Evolutionary conservation across 106 monocot genomes (phyloP), one percentile per base, ranked within the genome.

Genomic region (Chionographis japonica): DNA sequence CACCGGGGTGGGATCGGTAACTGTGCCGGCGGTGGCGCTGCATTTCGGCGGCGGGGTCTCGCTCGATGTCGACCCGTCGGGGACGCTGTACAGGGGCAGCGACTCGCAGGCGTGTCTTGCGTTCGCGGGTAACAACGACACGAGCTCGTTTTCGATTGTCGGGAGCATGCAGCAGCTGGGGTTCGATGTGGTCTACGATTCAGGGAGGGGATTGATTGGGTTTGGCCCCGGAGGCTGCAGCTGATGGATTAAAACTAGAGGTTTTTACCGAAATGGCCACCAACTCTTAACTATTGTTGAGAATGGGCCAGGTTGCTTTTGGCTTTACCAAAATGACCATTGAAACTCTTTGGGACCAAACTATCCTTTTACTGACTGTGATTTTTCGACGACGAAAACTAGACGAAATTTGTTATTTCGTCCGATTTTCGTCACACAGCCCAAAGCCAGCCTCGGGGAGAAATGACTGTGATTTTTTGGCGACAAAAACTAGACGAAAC

Each of bases 101-200:
- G 37, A 18, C 27, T 77, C 52, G 50, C 75, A 58, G 69, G 72
- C 60, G 37, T 92, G 92, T 61, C 62, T 92, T 14, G 92, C 88
- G 0, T 88, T 92, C 68, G 10, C n/a, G 1, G 49, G 27, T 62
- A 20, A 20, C 6, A 27, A 27, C 1, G 10, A 58, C 10, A 40
- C 50, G 12, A n/a, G 27, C 3, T 54, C 54, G 13, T 40, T 78
- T 2, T 63, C 71, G 27, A 83, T 83, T 66, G 72, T 87, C 60
- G 83, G 83, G 35, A 83, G 80, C 49, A 37, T 41, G 11, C 83
- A 77, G 71, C 87, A 87, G 68, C 74, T 80, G 80, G 80, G 74
- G 50, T 79, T 87, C 58, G 67, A 40, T 15, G 76, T 83, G 43
- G 70, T 77, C 2, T 87, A 87, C 62, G 87, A 87, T 42, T 71